Evolutionary conservation across 352 stramenopile species (phyloP).

Genomic region (Phytophthora lateralis): DNA sequence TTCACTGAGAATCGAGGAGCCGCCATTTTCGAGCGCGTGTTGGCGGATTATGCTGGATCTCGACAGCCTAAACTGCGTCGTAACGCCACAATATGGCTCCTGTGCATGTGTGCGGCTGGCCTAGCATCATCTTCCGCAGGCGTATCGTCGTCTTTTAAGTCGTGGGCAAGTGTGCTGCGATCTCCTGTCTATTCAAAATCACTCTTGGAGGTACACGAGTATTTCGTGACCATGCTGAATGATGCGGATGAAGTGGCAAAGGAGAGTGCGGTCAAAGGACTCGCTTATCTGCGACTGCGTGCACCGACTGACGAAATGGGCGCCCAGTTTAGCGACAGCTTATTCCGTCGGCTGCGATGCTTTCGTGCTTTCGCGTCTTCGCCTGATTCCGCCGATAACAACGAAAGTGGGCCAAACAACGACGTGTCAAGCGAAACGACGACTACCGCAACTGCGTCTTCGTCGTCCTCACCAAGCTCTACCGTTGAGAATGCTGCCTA

Average conservation of each 20-base stretch:
- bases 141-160: conserved; percentile 8
- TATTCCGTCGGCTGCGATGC: conserved; percentile 79
- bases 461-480: conserved; percentile 16
- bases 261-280: conserved; percentile 78
- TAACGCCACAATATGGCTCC: conserved; percentile 65
- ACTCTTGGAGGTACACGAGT: conserved; percentile 67
- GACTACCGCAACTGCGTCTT: conserved; percentile 10
- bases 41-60: conserved; percentile 44
- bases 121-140: conserved; percentile 18
- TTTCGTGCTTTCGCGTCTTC: conserved; percentile 70
- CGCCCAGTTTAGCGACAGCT: conserved; percentile 71
- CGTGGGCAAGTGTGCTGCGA: conserved; percentile 46
- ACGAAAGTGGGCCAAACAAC: conserved; percentile 27
- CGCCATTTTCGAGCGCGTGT: conserved; percentile 45
- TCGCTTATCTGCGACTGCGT: conserved; percentile 70
- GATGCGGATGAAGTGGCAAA: conserved; percentile 66
- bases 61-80: conserved; percentile 51
- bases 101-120: conserved; percentile 69
- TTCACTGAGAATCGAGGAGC: conserved; percentile 43
- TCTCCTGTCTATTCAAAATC: conserved; percentile 30
- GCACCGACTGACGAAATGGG: conserved; percentile 60
- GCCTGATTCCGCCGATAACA: conserved; percentile 30
- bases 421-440: conserved; percentile 4
- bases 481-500: conserved; percentile 82
- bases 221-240: conserved; percentile 84